Evolutionary conservation across 2,329 filamentous ascomycete genomes (phyloP), one percentile per base, ranked within the genome.

Genomic region (Samsoniella hepiali): DNA sequence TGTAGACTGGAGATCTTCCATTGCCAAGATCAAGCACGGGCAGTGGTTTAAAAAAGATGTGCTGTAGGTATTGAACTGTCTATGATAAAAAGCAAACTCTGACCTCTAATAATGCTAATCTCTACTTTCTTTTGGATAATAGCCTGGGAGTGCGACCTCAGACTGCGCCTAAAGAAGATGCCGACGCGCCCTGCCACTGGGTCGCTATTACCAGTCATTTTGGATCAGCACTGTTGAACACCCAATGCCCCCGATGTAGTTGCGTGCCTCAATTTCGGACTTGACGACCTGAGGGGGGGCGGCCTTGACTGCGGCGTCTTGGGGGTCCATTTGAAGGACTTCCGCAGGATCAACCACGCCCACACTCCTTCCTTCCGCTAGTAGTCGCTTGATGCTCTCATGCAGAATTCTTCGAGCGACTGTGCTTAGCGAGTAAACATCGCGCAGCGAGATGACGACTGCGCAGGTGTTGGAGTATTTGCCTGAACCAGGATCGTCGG

Each of bases 401-500:
- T 68, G 71, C 1, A 75, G 66, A 10, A 75, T 70, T 2, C 69
- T 63, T 22, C 69, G 69, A 0, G 73, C 73, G 3, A 75, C 68
- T 1, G 63, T 49, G 32, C 70, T 75, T 3, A 75, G 67, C 0
- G 73, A 75, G 40, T 72, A 74, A 10, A 68, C 70, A n/a, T 73
- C 72, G 3, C 71, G 68, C 62, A 75, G 70, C 0, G 72, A 74
- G 32, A 75, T 72, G 1, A 75, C 67, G 1, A 75, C 68, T 0
- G 73, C 73, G 45, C 71, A 74, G 5, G 70, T 70, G 6, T 70
- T 63, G 3, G 62, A 62, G 44, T 70, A 65, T 3, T 44, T 58
- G 0, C 73, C 73, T 7, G 70, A 71, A 1, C 69, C 67, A 0
- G 72, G 71, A 9, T 73, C 72, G 0, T 70, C 55, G 0, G 66